A percentile compares a stretch with the other conserved stretches of the same genome.
Evolutionary conservation across 495 filamentous ascomycete genomes (phyloP).

Genomic region (Aspergillus olivimuriae): DNA sequence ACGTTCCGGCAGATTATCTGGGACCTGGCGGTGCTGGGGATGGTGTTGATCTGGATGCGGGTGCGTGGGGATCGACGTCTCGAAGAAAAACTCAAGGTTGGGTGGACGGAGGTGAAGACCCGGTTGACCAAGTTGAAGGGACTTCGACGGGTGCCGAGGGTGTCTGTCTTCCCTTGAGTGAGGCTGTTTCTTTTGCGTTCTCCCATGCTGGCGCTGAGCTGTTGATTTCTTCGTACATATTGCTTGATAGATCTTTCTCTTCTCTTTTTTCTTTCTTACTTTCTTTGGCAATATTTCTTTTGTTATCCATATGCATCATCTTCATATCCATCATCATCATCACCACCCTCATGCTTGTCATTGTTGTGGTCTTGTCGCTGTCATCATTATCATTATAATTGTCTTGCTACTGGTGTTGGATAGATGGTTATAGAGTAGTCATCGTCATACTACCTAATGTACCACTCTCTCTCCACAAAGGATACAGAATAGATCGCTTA

Average conservation of each 20-base stretch:
- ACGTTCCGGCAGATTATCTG: conserved; percentile 65
- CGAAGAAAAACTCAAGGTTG: conserved; percentile 65
- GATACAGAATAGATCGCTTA: conserved; percentile 4
- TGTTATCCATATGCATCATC: no score
- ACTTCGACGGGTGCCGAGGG: conserved; percentile 17
- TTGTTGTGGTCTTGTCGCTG: no score
- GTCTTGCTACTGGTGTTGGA: background rate
- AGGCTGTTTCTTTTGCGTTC: conserved; percentile 6
- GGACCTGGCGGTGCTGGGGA: conserved; percentile 61
- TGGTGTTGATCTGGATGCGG: conserved; percentile 75
- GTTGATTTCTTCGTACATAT: no score
- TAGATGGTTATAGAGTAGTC: conserved; percentile 13
- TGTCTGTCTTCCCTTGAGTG: conserved; percentile 23
- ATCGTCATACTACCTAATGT: background rate
- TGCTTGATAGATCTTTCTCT: conserved; percentile 1
- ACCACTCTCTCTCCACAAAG: no score
- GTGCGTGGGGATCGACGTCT: conserved; percentile 67
- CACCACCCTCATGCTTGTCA: no score
- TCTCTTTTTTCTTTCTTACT: background rate
- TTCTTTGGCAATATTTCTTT: conserved; percentile 2
- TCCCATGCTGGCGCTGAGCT: no score
- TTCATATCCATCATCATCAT: no score
- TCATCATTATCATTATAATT: no score
- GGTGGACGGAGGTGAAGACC: conserved; percentile 55
- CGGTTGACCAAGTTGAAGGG: conserved; percentile 46